These are phyloP conservation scores for Escallonia rubra DNA, from an alignment of 129 eudicot species.

Conservation along the genomic window DNA sequence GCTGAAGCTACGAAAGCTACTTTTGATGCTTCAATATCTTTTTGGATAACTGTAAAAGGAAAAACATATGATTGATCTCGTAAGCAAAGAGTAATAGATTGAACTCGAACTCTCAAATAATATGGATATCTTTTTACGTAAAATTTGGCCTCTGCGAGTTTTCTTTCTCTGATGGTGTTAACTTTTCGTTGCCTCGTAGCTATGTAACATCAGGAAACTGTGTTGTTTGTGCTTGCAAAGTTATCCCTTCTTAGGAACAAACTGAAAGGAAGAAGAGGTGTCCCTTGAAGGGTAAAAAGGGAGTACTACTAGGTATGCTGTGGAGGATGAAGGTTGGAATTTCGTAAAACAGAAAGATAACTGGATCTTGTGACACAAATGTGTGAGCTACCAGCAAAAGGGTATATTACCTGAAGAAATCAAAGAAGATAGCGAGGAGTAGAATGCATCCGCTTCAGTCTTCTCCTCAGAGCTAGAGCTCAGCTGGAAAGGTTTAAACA, in stretches of 20 bases:
- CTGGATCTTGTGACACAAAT: background rate
- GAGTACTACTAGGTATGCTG: background rate
- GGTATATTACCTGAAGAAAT: slow-evolving; percentile 63
- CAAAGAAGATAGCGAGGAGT: slow-evolving; percentile 59
- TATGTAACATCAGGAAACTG: background rate
- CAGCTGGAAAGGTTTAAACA: slow-evolving; percentile 43
- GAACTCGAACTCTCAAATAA: background rate
- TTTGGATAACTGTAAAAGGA: slow-evolving; percentile 50
- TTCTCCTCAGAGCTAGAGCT: slow-evolving; percentile 76
- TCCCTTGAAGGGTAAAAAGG: background rate
- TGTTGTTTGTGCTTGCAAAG: no score
- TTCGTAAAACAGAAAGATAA: background rate
- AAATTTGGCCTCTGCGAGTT: no score
- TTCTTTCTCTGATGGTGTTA: no score
- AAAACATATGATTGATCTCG: background rate
- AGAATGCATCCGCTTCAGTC: slow-evolving; percentile 62
- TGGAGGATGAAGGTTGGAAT: background rate
- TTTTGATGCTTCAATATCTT: slow-evolving; percentile 71
- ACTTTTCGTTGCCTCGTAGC: background rate
- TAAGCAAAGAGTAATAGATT: background rate
- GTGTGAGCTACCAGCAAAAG: background rate
- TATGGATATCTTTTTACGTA: no score
- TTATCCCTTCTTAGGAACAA: background rate
- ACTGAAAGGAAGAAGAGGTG: background rate
- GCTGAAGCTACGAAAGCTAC: slow-evolving; percentile 87